Percentiles rank a stretch among this genome's conserved stretches.
Conservation (phyloP, 352 stramenopile genomes). For the Phytophthora cactorum region DNA sequence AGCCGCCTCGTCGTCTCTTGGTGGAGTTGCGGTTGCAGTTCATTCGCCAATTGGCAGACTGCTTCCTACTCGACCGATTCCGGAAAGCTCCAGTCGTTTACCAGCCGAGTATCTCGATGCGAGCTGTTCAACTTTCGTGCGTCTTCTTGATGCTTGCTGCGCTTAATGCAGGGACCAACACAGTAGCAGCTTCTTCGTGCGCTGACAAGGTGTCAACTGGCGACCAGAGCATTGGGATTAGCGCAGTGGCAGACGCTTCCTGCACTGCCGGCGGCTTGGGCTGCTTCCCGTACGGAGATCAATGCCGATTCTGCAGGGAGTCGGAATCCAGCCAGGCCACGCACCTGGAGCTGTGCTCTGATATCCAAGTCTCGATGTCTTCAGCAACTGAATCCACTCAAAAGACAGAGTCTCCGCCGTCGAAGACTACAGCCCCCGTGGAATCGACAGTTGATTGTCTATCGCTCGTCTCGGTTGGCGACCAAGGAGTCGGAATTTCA, state of each 20-base stretch:
- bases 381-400: neutral
- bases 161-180: constrained; percentile 10
- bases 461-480: constrained; percentile 34
- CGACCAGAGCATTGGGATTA: constrained; percentile 43
- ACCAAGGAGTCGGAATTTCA: constrained; percentile 37
- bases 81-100: constrained; percentile 18
- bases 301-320: constrained; percentile 36
- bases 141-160: constrained; percentile 20
- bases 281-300: constrained; percentile 29
- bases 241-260: constrained; percentile 38
- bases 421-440: neutral
- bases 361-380: constrained; percentile 8
- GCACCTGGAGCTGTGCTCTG: constrained; percentile 24
- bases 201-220: constrained; percentile 32
- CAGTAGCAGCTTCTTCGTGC: constrained; percentile 18
- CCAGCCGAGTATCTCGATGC: constrained; percentile 18
- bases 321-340: constrained; percentile 3
- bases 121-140: constrained; percentile 21
- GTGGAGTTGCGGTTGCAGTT: constrained; percentile 12
- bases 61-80: constrained; percentile 27
- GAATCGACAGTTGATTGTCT: constrained; percentile 26
- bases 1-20: constrained; percentile 2
- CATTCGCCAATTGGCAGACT: constrained; percentile 34
- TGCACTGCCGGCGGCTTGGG: constrained; percentile 36
- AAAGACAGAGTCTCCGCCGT: neutral